Evolutionary conservation across 495 filamentous ascomycete genomes (phyloP).

Genomic region (Aspergillus avenaceus): DNA sequence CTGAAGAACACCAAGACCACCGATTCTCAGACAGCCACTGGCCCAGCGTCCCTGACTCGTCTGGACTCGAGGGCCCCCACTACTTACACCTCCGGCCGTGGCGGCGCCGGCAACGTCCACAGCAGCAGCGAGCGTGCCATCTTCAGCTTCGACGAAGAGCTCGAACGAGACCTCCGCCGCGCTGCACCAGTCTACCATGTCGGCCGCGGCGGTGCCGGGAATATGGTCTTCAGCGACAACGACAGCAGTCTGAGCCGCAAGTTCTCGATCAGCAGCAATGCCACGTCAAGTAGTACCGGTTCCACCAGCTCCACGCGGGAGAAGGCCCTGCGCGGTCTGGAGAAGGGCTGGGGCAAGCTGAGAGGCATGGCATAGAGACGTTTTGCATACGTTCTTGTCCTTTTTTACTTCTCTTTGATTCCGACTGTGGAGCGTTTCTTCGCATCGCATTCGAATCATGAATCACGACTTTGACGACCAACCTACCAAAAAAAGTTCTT

Average conservation of each 20-base stretch:
- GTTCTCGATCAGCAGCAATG: conserved; percentile 34
- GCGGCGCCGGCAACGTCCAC: conserved; percentile 87
- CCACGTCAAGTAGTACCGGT: conserved; percentile 33
- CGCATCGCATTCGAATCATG: conserved; percentile 14
- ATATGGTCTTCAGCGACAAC: conserved; percentile 52
- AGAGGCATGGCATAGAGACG: conserved; percentile 32
- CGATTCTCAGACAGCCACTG: conserved; percentile 44
- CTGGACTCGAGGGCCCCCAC: conserved; percentile 35
- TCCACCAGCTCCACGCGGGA: conserved; percentile 39
- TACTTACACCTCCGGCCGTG: conserved; percentile 74
- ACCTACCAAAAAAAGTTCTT: conserved; percentile 25
- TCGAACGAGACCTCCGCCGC: conserved; percentile 61
- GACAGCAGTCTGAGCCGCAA: conserved; percentile 32
- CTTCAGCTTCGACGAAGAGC: conserved; percentile 91
- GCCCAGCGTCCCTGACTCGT: conserved; percentile 48
- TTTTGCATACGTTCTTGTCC: not conserved
- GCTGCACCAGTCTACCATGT: conserved; percentile 71
- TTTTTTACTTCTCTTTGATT: not conserved
- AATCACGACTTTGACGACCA: conserved; percentile 29
- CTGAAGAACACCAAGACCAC: conserved; percentile 65
- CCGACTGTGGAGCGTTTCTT: not conserved
- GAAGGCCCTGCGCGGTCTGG: conserved; percentile 36
- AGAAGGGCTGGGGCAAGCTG: conserved; percentile 44
- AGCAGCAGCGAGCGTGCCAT: conserved; percentile 60
- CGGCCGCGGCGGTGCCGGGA: conserved; percentile 86